A percentile compares a stretch with the other conserved stretches of the same genome.
These are phyloP conservation scores for Lasiodiplodia gonubiensis DNA, from an alignment of 2,329 filamentous ascomycete species.

Conservation along the genomic window DNA sequence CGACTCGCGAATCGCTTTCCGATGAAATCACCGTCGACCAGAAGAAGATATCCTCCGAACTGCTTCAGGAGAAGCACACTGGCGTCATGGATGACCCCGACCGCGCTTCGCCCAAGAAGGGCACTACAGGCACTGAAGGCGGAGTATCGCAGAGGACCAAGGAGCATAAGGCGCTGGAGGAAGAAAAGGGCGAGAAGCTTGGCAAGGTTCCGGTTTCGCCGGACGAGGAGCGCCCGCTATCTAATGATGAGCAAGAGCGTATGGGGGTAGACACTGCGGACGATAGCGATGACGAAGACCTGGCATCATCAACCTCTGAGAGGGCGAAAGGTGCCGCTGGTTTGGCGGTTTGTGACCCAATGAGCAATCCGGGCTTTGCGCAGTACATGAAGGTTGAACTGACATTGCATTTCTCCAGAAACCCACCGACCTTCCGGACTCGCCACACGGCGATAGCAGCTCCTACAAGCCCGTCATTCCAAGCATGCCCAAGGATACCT, in stretches of 20 bases:
- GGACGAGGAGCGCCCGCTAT: slow-evolving; percentile 82
- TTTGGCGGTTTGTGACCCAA: slow-evolving; percentile 60
- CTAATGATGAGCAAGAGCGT: slow-evolving; percentile 79
- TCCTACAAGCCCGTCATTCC: slow-evolving; percentile 71
- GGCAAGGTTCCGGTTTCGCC: slow-evolving; percentile 82
- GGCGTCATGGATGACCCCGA: slow-evolving; percentile 94
- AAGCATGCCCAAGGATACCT: slow-evolving; percentile 63
- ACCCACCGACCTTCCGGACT: slow-evolving; percentile 79
- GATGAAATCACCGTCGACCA: slow-evolving; percentile 46
- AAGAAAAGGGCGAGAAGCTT: slow-evolving; percentile 66
- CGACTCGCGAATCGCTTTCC: slow-evolving; percentile 32
- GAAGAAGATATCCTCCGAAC: slow-evolving; percentile 31
- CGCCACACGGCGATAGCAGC: slow-evolving; percentile 64
- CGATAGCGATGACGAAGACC: slow-evolving; percentile 44
- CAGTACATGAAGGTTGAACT: not conserved
- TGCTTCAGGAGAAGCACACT: slow-evolving; percentile 55
- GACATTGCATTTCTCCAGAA: slow-evolving; percentile 61
- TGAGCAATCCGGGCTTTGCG: not conserved
- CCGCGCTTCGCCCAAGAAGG: slow-evolving; percentile 76
- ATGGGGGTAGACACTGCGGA: slow-evolving; percentile 52
- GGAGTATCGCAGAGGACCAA: slow-evolving; percentile 89
- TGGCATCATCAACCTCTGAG: slow-evolving; percentile 34
- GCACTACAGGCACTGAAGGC: slow-evolving; percentile 86
- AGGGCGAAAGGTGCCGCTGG: slow-evolving; percentile 44
- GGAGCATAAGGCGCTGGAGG: slow-evolving; percentile 71